These are phyloP conservation scores for Pseudocercospora eumusae DNA, from an alignment of 2,329 filamentous ascomycete genomes.

Conservation along the genomic window DNA sequence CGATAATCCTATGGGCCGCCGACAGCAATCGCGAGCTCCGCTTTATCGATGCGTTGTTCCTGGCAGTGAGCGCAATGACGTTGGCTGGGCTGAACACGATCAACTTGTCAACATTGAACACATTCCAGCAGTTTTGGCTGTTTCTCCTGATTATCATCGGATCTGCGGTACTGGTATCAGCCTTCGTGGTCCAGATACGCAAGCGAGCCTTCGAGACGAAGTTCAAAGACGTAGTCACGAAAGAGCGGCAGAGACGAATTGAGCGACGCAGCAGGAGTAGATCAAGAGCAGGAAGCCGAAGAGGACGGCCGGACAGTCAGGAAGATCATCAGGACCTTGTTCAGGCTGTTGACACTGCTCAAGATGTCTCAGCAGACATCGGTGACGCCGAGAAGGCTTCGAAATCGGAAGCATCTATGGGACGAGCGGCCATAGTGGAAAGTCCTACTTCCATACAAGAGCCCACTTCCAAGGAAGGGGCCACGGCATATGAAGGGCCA, in stretches of 20 bases:
- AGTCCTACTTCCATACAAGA: neutral
- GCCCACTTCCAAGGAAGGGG: neutral
- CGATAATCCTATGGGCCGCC: conserved; percentile 62
- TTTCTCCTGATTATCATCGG: conserved; percentile 67
- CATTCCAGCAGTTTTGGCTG: conserved; percentile 67
- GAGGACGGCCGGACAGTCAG: neutral
- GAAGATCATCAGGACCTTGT: neutral
- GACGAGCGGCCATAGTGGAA: neutral
- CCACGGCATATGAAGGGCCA: neutral
- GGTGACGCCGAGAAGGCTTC: neutral
- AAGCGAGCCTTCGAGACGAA: conserved; percentile 63
- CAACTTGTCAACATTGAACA: conserved; percentile 64
- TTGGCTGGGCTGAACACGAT: conserved; percentile 68
- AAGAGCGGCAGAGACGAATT: conserved; percentile 39
- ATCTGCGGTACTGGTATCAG: conserved; percentile 66
- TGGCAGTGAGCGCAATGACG: conserved; percentile 67
- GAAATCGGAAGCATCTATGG: neutral
- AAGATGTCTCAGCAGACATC: neutral
- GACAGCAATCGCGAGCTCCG: conserved; percentile 55
- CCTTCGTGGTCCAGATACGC: conserved; percentile 63
- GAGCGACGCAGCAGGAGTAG: conserved; percentile 31
- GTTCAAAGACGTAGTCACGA: conserved; percentile 56
- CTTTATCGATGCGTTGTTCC: conserved; percentile 67
- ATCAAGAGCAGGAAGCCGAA: conserved; percentile 34
- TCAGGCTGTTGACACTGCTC: neutral